A percentile compares a stretch with the other conserved stretches of the same genome.
These are phyloP conservation scores for Colletotrichum orchidophilum DNA, from an alignment of 2,329 filamentous ascomycete genomes.

Conservation along the genomic window DNA sequence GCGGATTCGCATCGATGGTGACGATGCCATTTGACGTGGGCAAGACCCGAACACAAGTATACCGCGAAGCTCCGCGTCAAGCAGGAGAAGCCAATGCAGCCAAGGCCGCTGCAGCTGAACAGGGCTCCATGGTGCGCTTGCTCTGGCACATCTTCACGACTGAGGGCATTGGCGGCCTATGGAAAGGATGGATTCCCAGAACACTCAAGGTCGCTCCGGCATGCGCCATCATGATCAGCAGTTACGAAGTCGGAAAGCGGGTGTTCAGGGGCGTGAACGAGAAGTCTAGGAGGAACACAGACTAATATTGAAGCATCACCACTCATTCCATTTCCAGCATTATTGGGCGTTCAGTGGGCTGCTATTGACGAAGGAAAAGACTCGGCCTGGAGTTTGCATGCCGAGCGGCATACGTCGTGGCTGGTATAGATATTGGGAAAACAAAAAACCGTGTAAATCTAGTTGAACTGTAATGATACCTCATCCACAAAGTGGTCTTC, in stretches of 20 bases:
- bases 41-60: constrained; percentile 93
- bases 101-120: constrained; percentile 68
- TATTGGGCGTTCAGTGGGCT: constrained; percentile 30
- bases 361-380: constrained; percentile 9
- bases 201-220: constrained; percentile 95
- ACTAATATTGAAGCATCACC: constrained; percentile 17
- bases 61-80: constrained; percentile 61
- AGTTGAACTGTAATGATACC: constrained; percentile 30
- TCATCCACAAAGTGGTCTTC: not conserved
- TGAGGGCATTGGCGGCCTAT: constrained; percentile 83
- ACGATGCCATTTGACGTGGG: constrained; percentile 98
- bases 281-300: constrained; percentile 40
- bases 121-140: constrained; percentile 81
- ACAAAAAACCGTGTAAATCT: constrained; percentile 17
- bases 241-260: constrained; percentile 95
- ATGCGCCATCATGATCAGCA: constrained; percentile 99
- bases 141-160: constrained; percentile 91
- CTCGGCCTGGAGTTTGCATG: constrained; percentile 23
- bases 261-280: constrained; percentile 81
- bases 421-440: constrained; percentile 21
- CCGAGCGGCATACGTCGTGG: constrained; percentile 16
- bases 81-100: constrained; percentile 46
- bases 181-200: constrained; percentile 90
- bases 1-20: constrained; percentile 84
- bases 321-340: constrained; percentile 21